phyloP scores from a whole-genome alignment of 208 protist species.

The Leishmania tropica region DNA sequence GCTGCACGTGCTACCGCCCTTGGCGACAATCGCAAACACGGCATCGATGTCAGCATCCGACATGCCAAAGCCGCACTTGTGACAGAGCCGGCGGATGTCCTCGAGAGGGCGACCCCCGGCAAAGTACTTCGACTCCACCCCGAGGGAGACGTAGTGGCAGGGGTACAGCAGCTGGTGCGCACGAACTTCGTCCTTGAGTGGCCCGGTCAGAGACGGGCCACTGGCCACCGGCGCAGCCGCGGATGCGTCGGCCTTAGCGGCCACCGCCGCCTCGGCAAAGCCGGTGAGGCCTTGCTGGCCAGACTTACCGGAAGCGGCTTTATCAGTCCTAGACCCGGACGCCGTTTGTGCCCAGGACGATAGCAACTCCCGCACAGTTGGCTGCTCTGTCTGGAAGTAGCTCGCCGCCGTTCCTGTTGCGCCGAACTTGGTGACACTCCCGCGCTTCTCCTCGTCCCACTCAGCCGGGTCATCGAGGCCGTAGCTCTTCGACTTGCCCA shows the following conservation, averaged over 20 bases:
- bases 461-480: constrained; percentile 65
- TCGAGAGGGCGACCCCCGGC: constrained; percentile 70
- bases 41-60: constrained; percentile 70
- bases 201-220: neutral
- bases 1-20: constrained; percentile 56
- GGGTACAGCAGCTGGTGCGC: constrained; percentile 82
- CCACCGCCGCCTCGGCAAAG: neutral
- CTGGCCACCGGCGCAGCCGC: neutral
- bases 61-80: constrained; percentile 74
- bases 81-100: constrained; percentile 58
- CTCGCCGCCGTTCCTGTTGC: constrained; percentile 33
- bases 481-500: constrained; percentile 60
- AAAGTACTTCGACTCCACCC: constrained; percentile 85
- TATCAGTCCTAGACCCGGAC: neutral
- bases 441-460: constrained; percentile 44
- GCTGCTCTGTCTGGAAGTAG: constrained; percentile 42
- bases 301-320: constrained; percentile 1
- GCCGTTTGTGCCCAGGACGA: constrained; percentile 51
- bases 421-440: constrained; percentile 21
- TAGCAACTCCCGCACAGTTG: constrained; percentile 54
- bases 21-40: constrained; percentile 58
- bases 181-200: constrained; percentile 65
- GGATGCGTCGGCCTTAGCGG: neutral
- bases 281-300: neutral
- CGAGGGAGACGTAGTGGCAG: constrained; percentile 78